Conservation (phyloP, 345 rosid species). For the Stellera chamaejasme region DNA sequence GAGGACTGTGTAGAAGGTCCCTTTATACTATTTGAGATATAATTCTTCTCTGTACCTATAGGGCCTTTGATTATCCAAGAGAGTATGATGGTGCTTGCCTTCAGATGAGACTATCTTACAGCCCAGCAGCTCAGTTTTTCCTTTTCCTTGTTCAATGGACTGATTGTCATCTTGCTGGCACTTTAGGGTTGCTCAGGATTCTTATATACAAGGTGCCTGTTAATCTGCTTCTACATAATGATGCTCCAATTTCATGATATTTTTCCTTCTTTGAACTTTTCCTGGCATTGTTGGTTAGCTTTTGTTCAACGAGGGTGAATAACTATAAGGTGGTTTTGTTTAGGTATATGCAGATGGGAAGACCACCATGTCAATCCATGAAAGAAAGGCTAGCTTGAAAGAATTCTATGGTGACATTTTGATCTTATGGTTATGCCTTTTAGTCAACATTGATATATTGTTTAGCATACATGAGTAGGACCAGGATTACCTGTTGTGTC, state of each 20-base stretch:
- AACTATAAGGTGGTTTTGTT: conserved; percentile 4
- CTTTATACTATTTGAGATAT: background rate
- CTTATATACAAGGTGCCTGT: conserved; percentile 69
- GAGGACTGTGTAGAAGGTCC: background rate
- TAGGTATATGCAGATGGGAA: conserved; percentile 94
- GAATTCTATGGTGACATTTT: conserved; percentile 75
- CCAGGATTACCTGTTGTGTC: too few species aligned
- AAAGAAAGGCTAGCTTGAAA: conserved; percentile 76
- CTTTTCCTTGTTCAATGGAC: conserved; percentile 97
- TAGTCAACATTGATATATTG: background rate
- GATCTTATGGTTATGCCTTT: background rate
- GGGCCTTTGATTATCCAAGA: conserved; percentile 87
- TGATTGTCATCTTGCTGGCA: conserved; percentile 80
- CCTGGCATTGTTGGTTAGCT: background rate
- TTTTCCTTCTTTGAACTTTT: background rate
- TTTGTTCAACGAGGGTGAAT: conserved; percentile 5
- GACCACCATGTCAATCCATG: conserved; percentile 74
- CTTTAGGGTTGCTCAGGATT: conserved; percentile 84
- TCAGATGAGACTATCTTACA: conserved; percentile 91
- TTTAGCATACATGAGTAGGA: background rate
- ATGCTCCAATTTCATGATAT: background rate
- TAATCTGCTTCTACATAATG: background rate
- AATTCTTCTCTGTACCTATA: conserved; percentile 17
- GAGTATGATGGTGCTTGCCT: conserved; percentile 86
- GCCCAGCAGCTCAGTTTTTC: conserved; percentile 80